Conservation (phyloP, 192 early-diverging fungal species). For the Obelidium mucronatum region DNA sequence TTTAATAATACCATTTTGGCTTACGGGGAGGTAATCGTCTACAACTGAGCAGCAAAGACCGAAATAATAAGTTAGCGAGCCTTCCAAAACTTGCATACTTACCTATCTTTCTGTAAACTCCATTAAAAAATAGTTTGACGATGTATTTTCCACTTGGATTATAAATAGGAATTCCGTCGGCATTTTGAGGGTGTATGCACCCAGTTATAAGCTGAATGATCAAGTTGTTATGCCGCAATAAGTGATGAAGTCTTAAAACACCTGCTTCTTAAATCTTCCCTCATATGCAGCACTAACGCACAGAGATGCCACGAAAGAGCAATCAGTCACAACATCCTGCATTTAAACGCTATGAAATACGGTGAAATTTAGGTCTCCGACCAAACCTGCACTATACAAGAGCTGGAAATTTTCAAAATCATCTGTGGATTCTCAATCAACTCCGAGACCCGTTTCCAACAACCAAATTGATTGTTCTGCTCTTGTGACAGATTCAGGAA, state of each 20-base stretch:
- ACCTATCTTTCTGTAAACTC: slow-evolving; percentile 79
- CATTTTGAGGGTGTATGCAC: slow-evolving; percentile 87
- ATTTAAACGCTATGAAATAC: slow-evolving; percentile 48
- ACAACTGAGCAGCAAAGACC: slow-evolving; percentile 74
- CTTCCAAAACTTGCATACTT: slow-evolving; percentile 5
- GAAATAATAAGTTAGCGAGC: background rate
- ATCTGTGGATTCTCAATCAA: slow-evolving; percentile 74
- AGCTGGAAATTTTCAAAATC: slow-evolving; percentile 66
- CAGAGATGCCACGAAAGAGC: slow-evolving; percentile 93
- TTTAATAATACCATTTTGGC: slow-evolving; percentile 56
- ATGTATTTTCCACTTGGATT: slow-evolving; percentile 92
- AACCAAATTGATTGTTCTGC: slow-evolving; percentile 75
- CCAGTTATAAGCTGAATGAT: slow-evolving; percentile 71
- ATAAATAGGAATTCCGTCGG: slow-evolving; percentile 72
- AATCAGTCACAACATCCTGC: slow-evolving; percentile 93
- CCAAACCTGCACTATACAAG: slow-evolving; percentile 50
- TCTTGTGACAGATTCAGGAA: slow-evolving; percentile 72
- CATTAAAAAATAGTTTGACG: slow-evolving; percentile 86
- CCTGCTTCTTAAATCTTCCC: slow-evolving; percentile 72
- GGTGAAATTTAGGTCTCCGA: background rate
- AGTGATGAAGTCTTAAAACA: slow-evolving; percentile 22
- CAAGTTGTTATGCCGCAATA: background rate
- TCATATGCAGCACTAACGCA: slow-evolving; percentile 87
- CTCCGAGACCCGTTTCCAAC: slow-evolving; percentile 83
- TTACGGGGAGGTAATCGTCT: slow-evolving; percentile 87